phyloP scores from a whole-genome alignment of 257 asterid species.

The Capsicum baccatum region DNA sequence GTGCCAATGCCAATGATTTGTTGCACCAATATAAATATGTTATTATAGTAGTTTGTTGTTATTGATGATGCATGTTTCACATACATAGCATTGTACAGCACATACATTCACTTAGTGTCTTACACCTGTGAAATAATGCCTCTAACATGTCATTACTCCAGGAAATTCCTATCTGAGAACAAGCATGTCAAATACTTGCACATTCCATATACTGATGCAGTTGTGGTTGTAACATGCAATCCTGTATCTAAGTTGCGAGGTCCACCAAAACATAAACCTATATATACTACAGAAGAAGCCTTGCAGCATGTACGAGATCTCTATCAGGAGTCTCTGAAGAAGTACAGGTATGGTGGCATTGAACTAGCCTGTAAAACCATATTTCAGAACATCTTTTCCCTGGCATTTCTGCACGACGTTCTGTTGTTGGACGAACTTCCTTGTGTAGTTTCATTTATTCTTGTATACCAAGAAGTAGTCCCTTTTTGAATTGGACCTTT shows the following conservation, averaged over 20 bases:
- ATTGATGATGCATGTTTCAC: constrained; percentile 16
- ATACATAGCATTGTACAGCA: constrained; percentile 14
- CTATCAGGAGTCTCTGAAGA: constrained; percentile 61
- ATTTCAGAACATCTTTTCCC: constrained; percentile 10
- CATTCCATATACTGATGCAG: constrained; percentile 90
- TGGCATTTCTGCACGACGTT: background rate
- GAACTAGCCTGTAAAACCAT: background rate
- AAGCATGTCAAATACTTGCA: constrained; percentile 91
- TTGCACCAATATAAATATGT: constrained; percentile 2
- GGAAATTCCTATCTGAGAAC: constrained; percentile 85
- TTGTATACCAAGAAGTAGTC: background rate
- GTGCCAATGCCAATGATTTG: background rate
- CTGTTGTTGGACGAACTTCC: background rate
- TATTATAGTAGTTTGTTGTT: background rate
- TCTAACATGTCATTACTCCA: constrained; percentile 47
- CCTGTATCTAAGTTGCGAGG: constrained; percentile 79
- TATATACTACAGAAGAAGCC: constrained; percentile 81
- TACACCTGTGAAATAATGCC: background rate
- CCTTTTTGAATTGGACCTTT: background rate
- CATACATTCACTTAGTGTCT: background rate
- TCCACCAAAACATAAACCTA: constrained; percentile 71
- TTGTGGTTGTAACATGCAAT: constrained; percentile 91
- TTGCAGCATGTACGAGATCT: constrained; percentile 71
- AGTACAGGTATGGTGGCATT: constrained; percentile 60
- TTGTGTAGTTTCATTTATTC: background rate